Conservation (phyloP, 345 rosid genomes). For the Pugionium cornutum region DNA sequence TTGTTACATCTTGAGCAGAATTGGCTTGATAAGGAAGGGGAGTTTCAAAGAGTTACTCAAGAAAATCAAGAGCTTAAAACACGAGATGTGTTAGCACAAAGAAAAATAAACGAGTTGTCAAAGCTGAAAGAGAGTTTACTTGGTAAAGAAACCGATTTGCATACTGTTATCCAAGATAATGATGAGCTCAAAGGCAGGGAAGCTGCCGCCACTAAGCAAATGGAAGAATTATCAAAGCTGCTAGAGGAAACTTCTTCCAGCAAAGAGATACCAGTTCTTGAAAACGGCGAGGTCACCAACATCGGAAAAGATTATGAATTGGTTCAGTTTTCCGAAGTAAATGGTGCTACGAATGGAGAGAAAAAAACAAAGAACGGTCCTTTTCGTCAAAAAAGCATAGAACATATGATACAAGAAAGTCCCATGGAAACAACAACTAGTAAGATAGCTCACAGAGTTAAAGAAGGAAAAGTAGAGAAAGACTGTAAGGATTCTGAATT, state of each 20-base stretch:
- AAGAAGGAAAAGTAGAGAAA: constrained; percentile 53
- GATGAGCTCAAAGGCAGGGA: constrained; percentile 47
- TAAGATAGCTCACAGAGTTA: constrained; percentile 36
- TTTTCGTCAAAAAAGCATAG: constrained; percentile 41
- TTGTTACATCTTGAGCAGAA: constrained; percentile 35
- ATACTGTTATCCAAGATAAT: constrained; percentile 33
- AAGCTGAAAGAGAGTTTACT: constrained; percentile 59
- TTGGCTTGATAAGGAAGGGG: constrained; percentile 36
- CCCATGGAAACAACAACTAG: constrained; percentile 42
- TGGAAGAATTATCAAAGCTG: constrained; percentile 31
- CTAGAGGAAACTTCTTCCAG: constrained; percentile 28
- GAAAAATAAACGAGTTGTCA: constrained; percentile 30
- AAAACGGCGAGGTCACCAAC: constrained; percentile 36
- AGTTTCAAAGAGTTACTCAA: constrained; percentile 28
- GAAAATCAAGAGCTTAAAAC: constrained; percentile 33
- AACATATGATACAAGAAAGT: constrained; percentile 42
- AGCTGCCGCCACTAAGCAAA: constrained; percentile 52
- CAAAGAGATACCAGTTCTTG: constrained; percentile 37
- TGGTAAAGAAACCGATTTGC: constrained; percentile 74
- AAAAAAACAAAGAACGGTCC: constrained; percentile 56
- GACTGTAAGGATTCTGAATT: constrained; percentile 61
- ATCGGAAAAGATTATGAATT: constrained; percentile 73
- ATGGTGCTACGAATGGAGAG: constrained; percentile 58
- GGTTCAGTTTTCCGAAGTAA: constrained; percentile 81
- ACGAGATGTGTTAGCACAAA: constrained; percentile 24